Conservation (phyloP, 495 filamentous ascomycete genomes). For the Penicillium goetzii region DNA sequence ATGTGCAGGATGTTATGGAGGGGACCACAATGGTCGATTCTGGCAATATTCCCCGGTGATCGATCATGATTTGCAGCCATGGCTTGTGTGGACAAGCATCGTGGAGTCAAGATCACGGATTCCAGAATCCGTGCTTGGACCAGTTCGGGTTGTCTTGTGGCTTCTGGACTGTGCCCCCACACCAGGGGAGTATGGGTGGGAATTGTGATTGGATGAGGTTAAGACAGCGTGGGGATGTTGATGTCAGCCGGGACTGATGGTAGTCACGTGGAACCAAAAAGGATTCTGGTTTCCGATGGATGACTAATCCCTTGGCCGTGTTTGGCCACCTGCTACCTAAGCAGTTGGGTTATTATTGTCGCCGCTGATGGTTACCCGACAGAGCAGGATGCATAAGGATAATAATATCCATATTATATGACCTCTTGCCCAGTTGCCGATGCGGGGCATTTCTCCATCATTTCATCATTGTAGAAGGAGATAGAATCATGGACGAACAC, state of each 20-base stretch:
- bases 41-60: conserved; percentile 14
- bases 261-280: background rate
- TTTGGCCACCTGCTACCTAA: no score
- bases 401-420: no score
- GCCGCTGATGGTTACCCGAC: conserved; percentile 5
- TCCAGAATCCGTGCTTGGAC: conserved; percentile 31
- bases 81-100: conserved; percentile 17
- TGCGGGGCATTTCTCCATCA: background rate
- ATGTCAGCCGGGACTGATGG: conserved; percentile 26
- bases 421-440: background rate
- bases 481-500: background rate
- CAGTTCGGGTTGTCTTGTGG: conserved; percentile 7
- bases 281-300: conserved; percentile 45
- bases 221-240: conserved; percentile 18
- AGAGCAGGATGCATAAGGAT: no score
- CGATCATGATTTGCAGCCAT: conserved; percentile 29
- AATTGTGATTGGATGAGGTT: background rate
- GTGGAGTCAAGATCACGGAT: conserved; percentile 31
- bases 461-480: background rate
- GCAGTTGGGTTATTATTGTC: background rate
- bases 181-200: background rate
- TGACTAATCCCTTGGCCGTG: conserved; percentile 8
- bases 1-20: conserved; percentile 4
- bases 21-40: conserved; percentile 12
- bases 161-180: background rate